Base-by-base conservation (phyloP, 2,329 filamentous ascomycete genomes). In the Fusarium buxicola region DNA sequence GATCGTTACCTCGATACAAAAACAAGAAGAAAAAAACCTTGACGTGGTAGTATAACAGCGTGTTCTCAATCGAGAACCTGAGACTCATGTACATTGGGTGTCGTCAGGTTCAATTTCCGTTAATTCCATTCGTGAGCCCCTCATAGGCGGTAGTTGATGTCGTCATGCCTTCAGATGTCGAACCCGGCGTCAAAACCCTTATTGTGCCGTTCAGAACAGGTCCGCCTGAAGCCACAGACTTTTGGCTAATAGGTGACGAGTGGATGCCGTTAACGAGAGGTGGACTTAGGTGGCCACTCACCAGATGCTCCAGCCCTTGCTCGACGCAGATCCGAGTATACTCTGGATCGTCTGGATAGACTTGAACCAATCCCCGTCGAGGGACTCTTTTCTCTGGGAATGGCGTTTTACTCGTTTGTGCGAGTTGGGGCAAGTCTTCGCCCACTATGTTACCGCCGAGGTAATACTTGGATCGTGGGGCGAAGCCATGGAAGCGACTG, bases 391-490 rank as follows among this genome's bases (percentile, higher is more conserved):
- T 77, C 55, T 86, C 84, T 7, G 82, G 82, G 63, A 85, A 85
- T 4, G 86, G 84, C 10, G 79, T 80, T 51, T 75, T 80, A 76
- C 84, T 85, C 11, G 81, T 80, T 39, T 78, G 76, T 49, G 80
- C 77, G 24, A 77, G 72, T 27, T 77, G 77, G 0, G 84, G 81
- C 54, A 77, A 75, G 25, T 84, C 81, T 68, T 89, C 85, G 31
- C 78, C 77, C 10, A 85, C 76, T 28, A 86, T 71, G 8, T 75
- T 65, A 28, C 87, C 87, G 67, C 88, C 84, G 63, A 86, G 63
- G 63, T 84, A 89, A 68, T 86, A 84, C 69, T 84, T 87, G 63
- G 80, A 80, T 56, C 83, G 77, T 2, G 87, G 87, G 5, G 83
- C 82, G 69, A 86, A 87, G 4, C 79, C 79, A 38, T 81, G 76